Base-by-base conservation (phyloP, 768 basidiomycete species). In the Auriscalpium orientale region DNA sequence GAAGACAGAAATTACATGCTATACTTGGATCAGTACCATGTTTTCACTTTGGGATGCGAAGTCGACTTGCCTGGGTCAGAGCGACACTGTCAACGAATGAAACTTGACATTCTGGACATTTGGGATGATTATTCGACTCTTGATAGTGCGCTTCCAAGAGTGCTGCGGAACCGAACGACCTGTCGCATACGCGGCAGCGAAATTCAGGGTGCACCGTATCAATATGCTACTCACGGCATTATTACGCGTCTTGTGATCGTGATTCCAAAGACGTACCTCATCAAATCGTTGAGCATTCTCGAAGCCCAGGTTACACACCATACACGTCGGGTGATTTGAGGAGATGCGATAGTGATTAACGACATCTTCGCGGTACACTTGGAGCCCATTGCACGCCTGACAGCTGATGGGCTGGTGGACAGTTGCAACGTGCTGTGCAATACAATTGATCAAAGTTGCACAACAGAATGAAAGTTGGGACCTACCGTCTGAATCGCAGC, bases 81-180 rank as follows among this genome's bases (percentile, higher is more conserved):
- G 68, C 67, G 46, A 68, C 68, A 22, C 70, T 64, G 55, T 76
- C 73, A 46, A 66, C 58, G 55, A 78, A 79, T 34, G 77, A 75
- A 46, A 71, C 51, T n/a, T 66, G 62, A 51, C 79, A 81, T 34
- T 66, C 62, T 22, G 64, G 57, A 54, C 80, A 80, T 53, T 72
- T 74, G 3, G 80, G 77, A 64, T 81, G 80, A 16, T 59, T 65
- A 21, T 68, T 65, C 16, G 79, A 78, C 11, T 68, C 56, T 46
- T 37, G 49, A 34, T 56, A 62, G 37, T 62, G 61, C 4, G 35
- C 47, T 16, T 49, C 55, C 4, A 62, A 43, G 21, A 62, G 55
- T 37, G 49, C 55, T 9, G 22, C 36, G 3, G 61, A 60, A 34
- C 35, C 54, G 16, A 60, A 60, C 7, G 56, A 48, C 35, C 55